Percentiles rank a stretch among this genome's conserved stretches.
phyloP scores from a whole-genome alignment of 768 basidiomycete genomes.

The Butyriboletus loyo region DNA sequence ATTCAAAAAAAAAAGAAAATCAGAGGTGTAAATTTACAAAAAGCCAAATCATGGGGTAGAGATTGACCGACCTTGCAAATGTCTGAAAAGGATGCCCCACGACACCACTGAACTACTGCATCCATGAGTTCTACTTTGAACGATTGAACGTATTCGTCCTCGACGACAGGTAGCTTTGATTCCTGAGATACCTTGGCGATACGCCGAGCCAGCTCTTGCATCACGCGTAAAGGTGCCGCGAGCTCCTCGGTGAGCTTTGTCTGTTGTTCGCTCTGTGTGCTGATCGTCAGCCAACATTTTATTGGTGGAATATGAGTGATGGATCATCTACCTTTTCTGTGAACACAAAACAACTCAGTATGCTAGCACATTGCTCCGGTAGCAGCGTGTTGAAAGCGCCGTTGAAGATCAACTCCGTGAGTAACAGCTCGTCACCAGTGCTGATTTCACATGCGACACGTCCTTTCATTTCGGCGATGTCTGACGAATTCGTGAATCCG shows the following conservation, averaged over 20 bases:
- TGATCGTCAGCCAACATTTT: background rate
- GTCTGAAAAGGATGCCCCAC: conserved; percentile 94
- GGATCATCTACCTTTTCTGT: conserved; percentile 74
- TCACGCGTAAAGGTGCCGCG: conserved; percentile 84
- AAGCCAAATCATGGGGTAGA: background rate
- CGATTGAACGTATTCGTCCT: conserved; percentile 92
- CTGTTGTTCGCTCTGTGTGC: conserved; percentile 71
- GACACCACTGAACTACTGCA: conserved; percentile 95
- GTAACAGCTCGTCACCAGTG: conserved; percentile 90
- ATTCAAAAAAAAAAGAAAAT: too few relatives aligned
- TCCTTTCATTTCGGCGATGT: conserved; percentile 98
- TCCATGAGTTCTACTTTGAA: conserved; percentile 99
- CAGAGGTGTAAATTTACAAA: too few relatives aligned
- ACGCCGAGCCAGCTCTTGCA: conserved; percentile 93
- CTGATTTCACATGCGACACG: conserved; percentile 98
- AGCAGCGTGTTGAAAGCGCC: conserved; percentile 88
- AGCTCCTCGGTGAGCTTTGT: conserved; percentile 91
- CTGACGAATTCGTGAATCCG: conserved; percentile 82
- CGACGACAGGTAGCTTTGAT: conserved; percentile 82
- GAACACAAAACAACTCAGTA: conserved; percentile 98
- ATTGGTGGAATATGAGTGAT: background rate
- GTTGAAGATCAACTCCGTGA: conserved; percentile 97
- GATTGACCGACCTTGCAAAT: conserved; percentile 83
- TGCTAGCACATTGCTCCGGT: conserved; percentile 89
- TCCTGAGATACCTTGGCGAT: conserved; percentile 98